These are phyloP conservation scores for Geranomyces variabilis DNA, from an alignment of 192 early-diverging fungal species.

Conservation along the genomic window DNA sequence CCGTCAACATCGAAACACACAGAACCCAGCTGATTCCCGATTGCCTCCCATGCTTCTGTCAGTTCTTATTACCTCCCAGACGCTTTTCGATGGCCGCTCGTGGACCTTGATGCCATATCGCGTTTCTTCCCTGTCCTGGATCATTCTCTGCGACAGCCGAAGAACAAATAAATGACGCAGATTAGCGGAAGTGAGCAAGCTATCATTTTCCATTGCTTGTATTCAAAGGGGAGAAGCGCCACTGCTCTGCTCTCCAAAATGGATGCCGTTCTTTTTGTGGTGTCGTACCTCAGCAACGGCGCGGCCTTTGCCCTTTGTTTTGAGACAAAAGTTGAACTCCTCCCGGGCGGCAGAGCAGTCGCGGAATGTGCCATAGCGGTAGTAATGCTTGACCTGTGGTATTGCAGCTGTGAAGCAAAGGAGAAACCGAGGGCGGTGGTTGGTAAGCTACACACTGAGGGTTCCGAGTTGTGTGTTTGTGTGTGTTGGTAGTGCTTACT, in stretches of 20 bases:
- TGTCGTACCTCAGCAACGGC: slow-evolving; percentile 40
- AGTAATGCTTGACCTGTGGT: slow-evolving; percentile 56
- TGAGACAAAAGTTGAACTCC: slow-evolving; percentile 52
- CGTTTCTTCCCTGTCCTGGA: slow-evolving; percentile 39
- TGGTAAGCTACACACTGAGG: background rate
- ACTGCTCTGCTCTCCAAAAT: too few relatives aligned
- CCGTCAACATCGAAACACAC: background rate
- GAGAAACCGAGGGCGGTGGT: too few relatives aligned
- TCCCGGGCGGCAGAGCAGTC: slow-evolving; percentile 45
- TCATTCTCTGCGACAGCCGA: slow-evolving; percentile 16
- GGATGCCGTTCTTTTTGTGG: too few relatives aligned
- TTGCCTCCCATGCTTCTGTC: too few relatives aligned
- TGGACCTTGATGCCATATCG: slow-evolving; percentile 44
- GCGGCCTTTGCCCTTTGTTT: slow-evolving; percentile 42
- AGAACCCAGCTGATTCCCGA: too few relatives aligned
- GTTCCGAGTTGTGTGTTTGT: background rate
- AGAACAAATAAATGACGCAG: background rate
- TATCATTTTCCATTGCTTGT: background rate
- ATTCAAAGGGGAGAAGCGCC: too few relatives aligned
- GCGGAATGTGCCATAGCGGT: slow-evolving; percentile 49
- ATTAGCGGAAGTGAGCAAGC: background rate
- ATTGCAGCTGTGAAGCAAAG: slow-evolving; percentile 37
- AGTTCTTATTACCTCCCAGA: slow-evolving; percentile 56
- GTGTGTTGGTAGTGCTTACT: too few relatives aligned
- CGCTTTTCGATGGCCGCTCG: slow-evolving; percentile 36